phyloP scores from a whole-genome alignment of 208 protist genomes.

The Herpetomonas samuelpessoai region DNA sequence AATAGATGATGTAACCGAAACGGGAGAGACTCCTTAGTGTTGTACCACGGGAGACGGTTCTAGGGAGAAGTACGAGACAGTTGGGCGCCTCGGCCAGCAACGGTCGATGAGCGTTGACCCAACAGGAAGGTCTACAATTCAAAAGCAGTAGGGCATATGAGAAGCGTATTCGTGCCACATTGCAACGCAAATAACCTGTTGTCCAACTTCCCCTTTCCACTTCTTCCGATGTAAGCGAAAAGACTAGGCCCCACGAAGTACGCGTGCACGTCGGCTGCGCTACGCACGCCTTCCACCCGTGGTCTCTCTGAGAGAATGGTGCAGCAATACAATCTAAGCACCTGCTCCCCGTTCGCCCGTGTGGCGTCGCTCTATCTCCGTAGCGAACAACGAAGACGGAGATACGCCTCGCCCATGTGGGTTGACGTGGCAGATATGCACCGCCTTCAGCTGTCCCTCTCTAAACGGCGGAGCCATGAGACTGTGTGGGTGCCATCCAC shows the following conservation, averaged over 20 bases:
- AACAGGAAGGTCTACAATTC: not conserved
- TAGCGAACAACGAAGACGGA: not conserved
- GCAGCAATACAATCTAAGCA: not conserved
- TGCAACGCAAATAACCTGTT: too few species aligned
- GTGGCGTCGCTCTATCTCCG: not conserved
- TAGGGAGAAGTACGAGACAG: too few species aligned
- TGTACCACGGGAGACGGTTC: too few species aligned
- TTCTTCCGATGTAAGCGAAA: not conserved
- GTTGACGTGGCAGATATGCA: not conserved
- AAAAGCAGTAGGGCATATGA: not conserved
- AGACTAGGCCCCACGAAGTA: not conserved
- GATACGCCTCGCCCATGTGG: not conserved
- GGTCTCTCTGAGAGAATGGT: not conserved
- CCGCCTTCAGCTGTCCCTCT: not conserved
- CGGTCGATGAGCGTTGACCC: too few species aligned
- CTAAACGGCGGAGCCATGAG: too few species aligned
- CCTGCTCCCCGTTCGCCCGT: not conserved
- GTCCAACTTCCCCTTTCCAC: not conserved
- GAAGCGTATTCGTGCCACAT: not conserved
- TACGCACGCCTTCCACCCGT: not conserved
- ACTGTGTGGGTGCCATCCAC: too few species aligned
- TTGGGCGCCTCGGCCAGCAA: too few species aligned
- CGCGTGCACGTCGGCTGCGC: not conserved
- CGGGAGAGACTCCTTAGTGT: too few species aligned
- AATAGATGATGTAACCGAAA: too few species aligned